Evolutionary conservation across 495 filamentous ascomycete genomes (phyloP), one percentile per base, ranked within the genome.

Genomic region (Talaromyces adpressus): DNA sequence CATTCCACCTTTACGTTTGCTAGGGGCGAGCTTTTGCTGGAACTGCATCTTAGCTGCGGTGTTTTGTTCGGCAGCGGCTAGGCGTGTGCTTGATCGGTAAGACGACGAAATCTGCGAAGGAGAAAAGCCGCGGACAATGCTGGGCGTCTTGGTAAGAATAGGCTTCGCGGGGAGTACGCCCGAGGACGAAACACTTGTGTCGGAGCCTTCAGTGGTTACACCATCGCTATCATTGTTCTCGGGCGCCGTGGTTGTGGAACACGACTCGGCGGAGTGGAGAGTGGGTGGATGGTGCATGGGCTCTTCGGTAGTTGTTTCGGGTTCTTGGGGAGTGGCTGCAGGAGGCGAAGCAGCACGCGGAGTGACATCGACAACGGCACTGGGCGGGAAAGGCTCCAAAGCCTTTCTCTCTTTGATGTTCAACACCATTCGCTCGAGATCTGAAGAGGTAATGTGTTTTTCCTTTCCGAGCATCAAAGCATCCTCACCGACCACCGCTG

Each of bases 381-480:
- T 71, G 65, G 74, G 61, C 9, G 69, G 64, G 32, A 79, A 70
- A 3, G 85, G 85, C 67, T 82, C 78, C n/a, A 94, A 80, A 47
- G 80, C 79, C 76, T 90, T 90, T 71, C 81, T 81, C 70, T 92
- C 86, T 70, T 93, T 88, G 69, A 97, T 94, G 62, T 91, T 91
- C 45, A 88, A 82, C 0, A 97, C 89, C 86, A 96, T 94, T 70
- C 92, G 92, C 77, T 95, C 90, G 18, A 97, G 75, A 64, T 91
- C 89, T 64, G 88, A 79, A 1, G 92, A 89, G 0, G 92, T 94
- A 62, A 97, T 95, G 75, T 97, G 94, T 67, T 92, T 90, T 73
- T 96, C 91, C 56, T 84, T 86, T 16, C 88, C 88, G 59, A 73
- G 77, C 22, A 76, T 65, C 14, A 77, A 60, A 5, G 84, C 81